Evolutionary conservation across 768 basidiomycete species (phyloP).

Genomic region (Albatrellus ellisii): DNA sequence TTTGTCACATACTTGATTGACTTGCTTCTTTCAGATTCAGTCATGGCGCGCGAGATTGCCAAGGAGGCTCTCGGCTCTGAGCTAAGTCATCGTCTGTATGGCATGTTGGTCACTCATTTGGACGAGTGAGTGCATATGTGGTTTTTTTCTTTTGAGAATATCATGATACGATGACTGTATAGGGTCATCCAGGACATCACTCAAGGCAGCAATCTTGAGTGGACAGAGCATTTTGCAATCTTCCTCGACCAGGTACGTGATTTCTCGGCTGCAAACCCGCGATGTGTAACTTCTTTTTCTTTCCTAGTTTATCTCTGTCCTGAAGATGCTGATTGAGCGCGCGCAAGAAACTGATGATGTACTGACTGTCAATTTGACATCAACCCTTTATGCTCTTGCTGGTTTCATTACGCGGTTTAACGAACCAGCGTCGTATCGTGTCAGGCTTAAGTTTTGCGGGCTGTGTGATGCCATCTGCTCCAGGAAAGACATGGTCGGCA

Average conservation of each 20-base stretch:
- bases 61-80: slow-evolving; percentile 74
- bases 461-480: slow-evolving; percentile 58
- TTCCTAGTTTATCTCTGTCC: slow-evolving; percentile 53
- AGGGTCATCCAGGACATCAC: slow-evolving; percentile 42
- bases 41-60: slow-evolving; percentile 63
- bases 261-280: not conserved
- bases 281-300: not conserved
- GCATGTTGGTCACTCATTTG: slow-evolving; percentile 53
- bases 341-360: slow-evolving; percentile 48
- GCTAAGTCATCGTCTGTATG: slow-evolving; percentile 56
- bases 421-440: slow-evolving; percentile 39
- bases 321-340: slow-evolving; percentile 73
- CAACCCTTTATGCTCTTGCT: slow-evolving; percentile 34
- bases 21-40: slow-evolving; percentile 47
- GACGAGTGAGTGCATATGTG: slow-evolving; percentile 43
- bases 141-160: not conserved
- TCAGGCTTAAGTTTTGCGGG: slow-evolving; percentile 65
- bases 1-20: slow-evolving; percentile 64
- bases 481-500: slow-evolving; percentile 42
- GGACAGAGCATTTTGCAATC: slow-evolving; percentile 29
- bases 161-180: not conserved
- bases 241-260: slow-evolving; percentile 61
- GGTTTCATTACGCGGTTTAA: slow-evolving; percentile 51
- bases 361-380: slow-evolving; percentile 24
- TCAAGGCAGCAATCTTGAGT: slow-evolving; percentile 31